Percentiles rank a stretch among this genome's conserved stretches.
Conservation (phyloP, 2,329 filamentous ascomycete genomes). For the Seiridium cupressi region DNA sequence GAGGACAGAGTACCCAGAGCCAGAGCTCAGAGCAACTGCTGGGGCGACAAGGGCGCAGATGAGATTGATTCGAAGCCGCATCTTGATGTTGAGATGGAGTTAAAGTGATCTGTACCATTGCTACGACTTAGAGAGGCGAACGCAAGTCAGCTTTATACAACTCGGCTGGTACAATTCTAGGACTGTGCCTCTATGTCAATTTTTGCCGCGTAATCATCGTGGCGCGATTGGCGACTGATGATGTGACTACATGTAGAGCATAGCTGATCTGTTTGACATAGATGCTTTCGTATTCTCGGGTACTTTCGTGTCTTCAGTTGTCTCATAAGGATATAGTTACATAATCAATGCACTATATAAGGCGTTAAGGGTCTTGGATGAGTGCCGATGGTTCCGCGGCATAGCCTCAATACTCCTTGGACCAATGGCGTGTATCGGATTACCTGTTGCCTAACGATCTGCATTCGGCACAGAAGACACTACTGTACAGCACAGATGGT, state of each 20-base stretch:
- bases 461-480: not conserved
- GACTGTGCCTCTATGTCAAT: too few relatives aligned
- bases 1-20: not conserved
- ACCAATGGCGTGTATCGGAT: not conserved
- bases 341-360: not conserved
- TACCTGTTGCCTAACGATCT: not conserved
- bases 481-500: not conserved
- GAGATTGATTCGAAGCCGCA: not conserved
- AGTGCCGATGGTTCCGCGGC: not conserved
- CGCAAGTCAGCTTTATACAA: too few relatives aligned
- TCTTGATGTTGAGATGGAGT: not conserved
- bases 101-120: too few relatives aligned
- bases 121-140: too few relatives aligned
- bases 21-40: not conserved
- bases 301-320: too few relatives aligned
- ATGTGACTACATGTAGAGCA: not conserved
- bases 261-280: too few relatives aligned
- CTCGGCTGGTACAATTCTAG: too few relatives aligned
- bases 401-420: not conserved
- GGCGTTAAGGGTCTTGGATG: not conserved
- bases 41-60: not conserved
- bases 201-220: not conserved
- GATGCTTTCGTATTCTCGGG: too few relatives aligned
- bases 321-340: not conserved
- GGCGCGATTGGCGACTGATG: not conserved